These are phyloP conservation scores for Salinomyces thailandicus DNA, from an alignment of 2,329 filamentous ascomycete genomes.

Conservation along the genomic window DNA sequence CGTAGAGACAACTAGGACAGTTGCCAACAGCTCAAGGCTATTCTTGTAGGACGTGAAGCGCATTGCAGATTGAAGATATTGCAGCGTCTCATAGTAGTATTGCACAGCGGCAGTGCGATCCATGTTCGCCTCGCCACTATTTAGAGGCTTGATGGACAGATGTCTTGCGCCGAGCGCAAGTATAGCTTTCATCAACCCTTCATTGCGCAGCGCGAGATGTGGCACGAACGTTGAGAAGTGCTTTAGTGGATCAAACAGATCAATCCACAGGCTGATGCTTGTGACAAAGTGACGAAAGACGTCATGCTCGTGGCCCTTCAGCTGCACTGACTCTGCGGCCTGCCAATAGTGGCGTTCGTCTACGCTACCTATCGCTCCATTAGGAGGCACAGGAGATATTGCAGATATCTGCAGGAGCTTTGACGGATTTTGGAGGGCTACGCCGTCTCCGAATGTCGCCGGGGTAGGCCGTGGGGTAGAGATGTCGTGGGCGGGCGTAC, in stretches of 20 bases:
- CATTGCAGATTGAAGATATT: constrained; percentile 51
- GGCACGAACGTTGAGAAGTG: constrained; percentile 31
- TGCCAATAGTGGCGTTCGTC: constrained; percentile 22
- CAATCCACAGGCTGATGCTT: constrained; percentile 30
- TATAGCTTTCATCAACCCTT: constrained; percentile 48
- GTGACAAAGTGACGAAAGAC: constrained; percentile 33
- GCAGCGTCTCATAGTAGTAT: constrained; percentile 54
- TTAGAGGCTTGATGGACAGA: constrained; percentile 31
- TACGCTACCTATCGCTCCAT: constrained; percentile 7
- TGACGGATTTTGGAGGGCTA: constrained; percentile 16
- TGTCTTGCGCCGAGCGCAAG: constrained; percentile 47
- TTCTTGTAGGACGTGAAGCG: constrained; percentile 48
- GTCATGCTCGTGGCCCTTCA: constrained; percentile 29
- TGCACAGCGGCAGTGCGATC: constrained; percentile 30
- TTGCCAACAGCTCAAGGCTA: constrained; percentile 49
- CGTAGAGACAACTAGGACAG: constrained; percentile 49
- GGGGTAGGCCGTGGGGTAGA: neutral
- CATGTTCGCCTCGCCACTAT: constrained; percentile 16
- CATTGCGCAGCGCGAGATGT: constrained; percentile 40
- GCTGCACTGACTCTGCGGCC: constrained; percentile 14
- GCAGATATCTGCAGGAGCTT: constrained; percentile 16
- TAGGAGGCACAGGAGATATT: constrained; percentile 10
- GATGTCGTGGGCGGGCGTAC: constrained; percentile 4
- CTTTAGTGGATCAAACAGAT: constrained; percentile 34
- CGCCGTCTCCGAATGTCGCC: constrained; percentile 9